A percentile compares a stretch with the other conserved stretches of the same genome.
Evolutionary conservation across 2,329 filamentous ascomycete genomes (phyloP).

Genomic region (Trichoderma brevicompactum): DNA sequence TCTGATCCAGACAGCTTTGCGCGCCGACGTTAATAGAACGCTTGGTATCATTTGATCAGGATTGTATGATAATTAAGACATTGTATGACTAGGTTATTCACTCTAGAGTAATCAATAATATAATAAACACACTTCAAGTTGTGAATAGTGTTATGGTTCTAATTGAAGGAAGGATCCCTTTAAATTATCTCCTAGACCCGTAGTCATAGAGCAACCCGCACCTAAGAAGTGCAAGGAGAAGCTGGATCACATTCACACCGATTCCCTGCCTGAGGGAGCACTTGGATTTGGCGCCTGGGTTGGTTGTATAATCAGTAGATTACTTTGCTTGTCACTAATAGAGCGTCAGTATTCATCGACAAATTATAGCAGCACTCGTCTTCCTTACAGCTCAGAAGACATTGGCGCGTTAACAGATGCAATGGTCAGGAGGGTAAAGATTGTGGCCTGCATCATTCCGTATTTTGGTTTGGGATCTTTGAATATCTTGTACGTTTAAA

Average conservation of each 20-base stretch:
- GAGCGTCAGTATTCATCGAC: background rate
- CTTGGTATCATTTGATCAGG: constrained; percentile 7
- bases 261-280: too few species aligned
- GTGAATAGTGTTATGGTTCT: background rate
- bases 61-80: constrained; percentile 8
- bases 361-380: background rate
- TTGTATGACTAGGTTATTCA: background rate
- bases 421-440: background rate
- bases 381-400: background rate
- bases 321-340: too few species aligned
- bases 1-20: constrained; percentile 11
- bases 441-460: background rate
- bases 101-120: constrained; percentile 13
- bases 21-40: constrained; percentile 1
- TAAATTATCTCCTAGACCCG: too few species aligned
- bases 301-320: too few species aligned
- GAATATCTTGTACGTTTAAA: too few species aligned
- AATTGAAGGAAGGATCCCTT: too few species aligned
- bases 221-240: too few species aligned
- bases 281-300: too few species aligned
- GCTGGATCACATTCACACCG: too few species aligned
- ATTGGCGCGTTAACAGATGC: background rate
- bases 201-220: too few species aligned
- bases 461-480: too few species aligned
- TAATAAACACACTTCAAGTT: background rate